Evolutionary conservation across 805 yeast genomes (phyloP).

Genomic region (Yarrowia keelungensis): DNA sequence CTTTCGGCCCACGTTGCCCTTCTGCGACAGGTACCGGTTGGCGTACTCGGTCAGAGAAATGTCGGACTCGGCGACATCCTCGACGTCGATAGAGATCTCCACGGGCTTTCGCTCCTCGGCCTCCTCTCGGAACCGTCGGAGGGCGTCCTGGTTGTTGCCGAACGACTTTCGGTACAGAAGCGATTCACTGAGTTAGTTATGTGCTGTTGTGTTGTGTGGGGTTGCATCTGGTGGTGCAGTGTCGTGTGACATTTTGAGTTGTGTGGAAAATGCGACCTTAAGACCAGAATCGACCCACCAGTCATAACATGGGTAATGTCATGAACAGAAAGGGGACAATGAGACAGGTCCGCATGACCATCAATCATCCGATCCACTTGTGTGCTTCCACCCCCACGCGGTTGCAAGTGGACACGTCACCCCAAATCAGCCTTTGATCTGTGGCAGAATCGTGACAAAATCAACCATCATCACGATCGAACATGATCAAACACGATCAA

Average conservation of each 20-base stretch:
- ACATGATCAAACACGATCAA: not conserved
- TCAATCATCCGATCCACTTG: too few species aligned
- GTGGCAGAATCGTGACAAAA: not conserved
- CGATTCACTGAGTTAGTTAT: conserved; percentile 29
- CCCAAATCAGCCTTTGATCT: too few species aligned
- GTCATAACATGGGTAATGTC: not conserved
- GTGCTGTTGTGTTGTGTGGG: not conserved
- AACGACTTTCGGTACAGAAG: conserved; percentile 37
- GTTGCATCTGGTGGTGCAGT: not conserved
- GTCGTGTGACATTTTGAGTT: conserved; percentile 24
- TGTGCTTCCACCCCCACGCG: too few species aligned
- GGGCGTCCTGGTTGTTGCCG: conserved; percentile 31
- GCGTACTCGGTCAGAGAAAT: conserved; percentile 41
- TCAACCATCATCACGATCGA: not conserved
- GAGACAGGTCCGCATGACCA: too few species aligned
- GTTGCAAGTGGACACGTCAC: too few species aligned
- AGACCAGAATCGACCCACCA: not conserved
- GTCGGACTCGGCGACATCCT: conserved; percentile 40
- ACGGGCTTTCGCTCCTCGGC: conserved; percentile 37
- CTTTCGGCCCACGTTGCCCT: conserved; percentile 29
- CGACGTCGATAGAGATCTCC: conserved; percentile 38
- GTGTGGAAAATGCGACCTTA: conserved; percentile 8
- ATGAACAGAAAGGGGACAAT: not conserved
- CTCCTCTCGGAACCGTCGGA: conserved; percentile 38
- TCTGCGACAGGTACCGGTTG: conserved; percentile 37